Evolutionary conservation across 2,329 filamentous ascomycete genomes (phyloP).

Genomic region (Corinectria fuckeliana): DNA sequence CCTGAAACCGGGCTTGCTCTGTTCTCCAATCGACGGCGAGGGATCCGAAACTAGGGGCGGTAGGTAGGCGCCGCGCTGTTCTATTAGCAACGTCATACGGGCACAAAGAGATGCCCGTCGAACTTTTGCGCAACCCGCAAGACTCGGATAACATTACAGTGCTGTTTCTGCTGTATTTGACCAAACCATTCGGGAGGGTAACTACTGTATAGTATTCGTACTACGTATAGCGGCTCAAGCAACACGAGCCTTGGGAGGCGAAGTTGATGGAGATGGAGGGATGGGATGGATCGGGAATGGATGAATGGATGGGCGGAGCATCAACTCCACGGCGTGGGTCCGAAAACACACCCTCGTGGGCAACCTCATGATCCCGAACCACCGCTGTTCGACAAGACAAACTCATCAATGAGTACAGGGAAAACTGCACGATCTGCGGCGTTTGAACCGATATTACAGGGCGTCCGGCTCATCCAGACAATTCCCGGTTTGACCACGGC

Average conservation of each 20-base stretch:
- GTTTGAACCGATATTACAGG: conserved; percentile 34
- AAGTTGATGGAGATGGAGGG: conserved; percentile 30
- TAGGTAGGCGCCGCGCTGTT: conserved; percentile 26
- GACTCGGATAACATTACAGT: background rate
- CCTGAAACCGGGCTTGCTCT: conserved; percentile 33
- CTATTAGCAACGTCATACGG: conserved; percentile 13
- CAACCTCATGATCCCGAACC: background rate
- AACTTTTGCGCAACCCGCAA: background rate
- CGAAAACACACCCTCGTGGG: background rate
- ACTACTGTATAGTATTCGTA: too few species aligned
- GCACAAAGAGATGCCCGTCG: background rate
- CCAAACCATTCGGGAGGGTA: background rate
- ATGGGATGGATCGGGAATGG: conserved; percentile 23
- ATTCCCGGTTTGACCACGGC: conserved; percentile 30
- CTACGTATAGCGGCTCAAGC: conserved; percentile 11
- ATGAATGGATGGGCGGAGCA: background rate
- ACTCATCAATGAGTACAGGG: background rate
- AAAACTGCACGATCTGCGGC: conserved; percentile 30
- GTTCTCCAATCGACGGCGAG: conserved; percentile 30
- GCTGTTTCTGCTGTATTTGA: background rate
- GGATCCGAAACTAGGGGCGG: conserved; percentile 31
- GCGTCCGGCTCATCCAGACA: conserved; percentile 16
- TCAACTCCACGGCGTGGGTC: conserved; percentile 9
- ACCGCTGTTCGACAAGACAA: background rate
- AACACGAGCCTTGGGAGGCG: conserved; percentile 36